These are phyloP conservation scores for Sicyos edulis DNA, from an alignment of 306 rosid genomes.

Conservation along the genomic window DNA sequence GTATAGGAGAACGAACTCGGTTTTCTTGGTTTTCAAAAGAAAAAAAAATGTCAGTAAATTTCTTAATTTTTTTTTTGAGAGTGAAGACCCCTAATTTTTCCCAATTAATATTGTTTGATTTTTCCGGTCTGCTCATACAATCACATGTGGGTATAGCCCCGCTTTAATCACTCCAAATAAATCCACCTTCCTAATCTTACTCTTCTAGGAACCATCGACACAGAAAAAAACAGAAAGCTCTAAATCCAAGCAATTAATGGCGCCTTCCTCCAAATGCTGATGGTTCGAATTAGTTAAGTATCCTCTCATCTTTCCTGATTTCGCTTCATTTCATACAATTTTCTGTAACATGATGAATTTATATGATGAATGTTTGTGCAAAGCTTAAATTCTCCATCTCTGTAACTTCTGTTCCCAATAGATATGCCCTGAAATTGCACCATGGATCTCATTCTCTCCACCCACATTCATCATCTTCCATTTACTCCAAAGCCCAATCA, in stretches of 20 bases:
- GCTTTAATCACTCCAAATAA: too few relatives aligned
- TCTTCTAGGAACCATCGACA: not conserved
- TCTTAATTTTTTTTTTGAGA: too few relatives aligned
- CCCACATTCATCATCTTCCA: not conserved
- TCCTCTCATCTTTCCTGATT: not conserved
- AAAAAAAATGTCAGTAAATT: too few relatives aligned
- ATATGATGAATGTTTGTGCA: not conserved
- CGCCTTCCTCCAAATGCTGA: not conserved
- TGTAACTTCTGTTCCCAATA: not conserved
- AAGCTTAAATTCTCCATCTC: not conserved
- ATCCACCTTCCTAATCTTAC: not conserved
- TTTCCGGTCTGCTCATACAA: too few relatives aligned
- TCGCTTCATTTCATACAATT: not conserved
- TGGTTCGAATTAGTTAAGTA: not conserved
- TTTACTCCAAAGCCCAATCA: not conserved
- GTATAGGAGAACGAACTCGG: too few relatives aligned
- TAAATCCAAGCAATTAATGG: not conserved
- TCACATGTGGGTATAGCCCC: too few relatives aligned
- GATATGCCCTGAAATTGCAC: not conserved
- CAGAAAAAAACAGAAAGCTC: too few relatives aligned
- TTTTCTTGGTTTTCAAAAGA: too few relatives aligned
- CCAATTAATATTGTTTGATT: too few relatives aligned
- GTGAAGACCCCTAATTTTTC: too few relatives aligned
- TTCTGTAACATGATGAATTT: not conserved
- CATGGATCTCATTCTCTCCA: slow-evolving; percentile 14